A percentile compares a stretch with the other conserved stretches of the same genome.
phyloP scores from a whole-genome alignment of 106 monocot species.

The Dendrobium nobile region DNA sequence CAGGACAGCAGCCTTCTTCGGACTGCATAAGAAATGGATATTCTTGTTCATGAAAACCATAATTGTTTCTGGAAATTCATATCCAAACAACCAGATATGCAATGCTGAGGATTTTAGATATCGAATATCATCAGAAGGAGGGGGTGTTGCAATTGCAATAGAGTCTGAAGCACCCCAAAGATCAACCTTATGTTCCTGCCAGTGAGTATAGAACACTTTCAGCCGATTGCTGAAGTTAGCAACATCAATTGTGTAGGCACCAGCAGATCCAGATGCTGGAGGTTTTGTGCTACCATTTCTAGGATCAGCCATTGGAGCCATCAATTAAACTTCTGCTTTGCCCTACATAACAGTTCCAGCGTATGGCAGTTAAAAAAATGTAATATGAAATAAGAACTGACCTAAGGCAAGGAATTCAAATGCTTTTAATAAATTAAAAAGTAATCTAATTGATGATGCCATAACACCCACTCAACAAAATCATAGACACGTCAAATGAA shows the following conservation, averaged over 20 bases:
- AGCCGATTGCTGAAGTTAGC: constrained; percentile 67
- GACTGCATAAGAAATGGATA: constrained; percentile 85
- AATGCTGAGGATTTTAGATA: constrained; percentile 92
- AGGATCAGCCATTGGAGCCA: constrained; percentile 1
- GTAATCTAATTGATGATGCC: neutral
- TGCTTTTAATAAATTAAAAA: neutral
- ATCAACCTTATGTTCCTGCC: constrained; percentile 52
- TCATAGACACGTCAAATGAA: too few relatives aligned
- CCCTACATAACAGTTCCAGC: neutral
- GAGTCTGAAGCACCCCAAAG: constrained; percentile 61
- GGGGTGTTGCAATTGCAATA: constrained; percentile 74
- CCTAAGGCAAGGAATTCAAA: neutral
- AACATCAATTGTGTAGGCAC: constrained; percentile 56
- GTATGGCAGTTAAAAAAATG: neutral
- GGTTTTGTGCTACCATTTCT: constrained; percentile 7
- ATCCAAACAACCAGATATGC: constrained; percentile 87
- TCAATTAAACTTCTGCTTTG: neutral
- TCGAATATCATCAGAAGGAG: constrained; percentile 79
- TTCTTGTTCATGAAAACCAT: constrained; percentile 89
- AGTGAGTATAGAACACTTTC: constrained; percentile 62
- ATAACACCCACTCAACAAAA: neutral
- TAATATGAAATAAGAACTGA: neutral
- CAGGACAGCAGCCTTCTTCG: constrained; percentile 77
- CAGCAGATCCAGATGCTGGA: constrained; percentile 10
- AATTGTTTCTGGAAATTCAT: constrained; percentile 94